Conservation (phyloP, 2,329 filamentous ascomycete genomes). For the Thermothelomyces thermophilus region DNA sequence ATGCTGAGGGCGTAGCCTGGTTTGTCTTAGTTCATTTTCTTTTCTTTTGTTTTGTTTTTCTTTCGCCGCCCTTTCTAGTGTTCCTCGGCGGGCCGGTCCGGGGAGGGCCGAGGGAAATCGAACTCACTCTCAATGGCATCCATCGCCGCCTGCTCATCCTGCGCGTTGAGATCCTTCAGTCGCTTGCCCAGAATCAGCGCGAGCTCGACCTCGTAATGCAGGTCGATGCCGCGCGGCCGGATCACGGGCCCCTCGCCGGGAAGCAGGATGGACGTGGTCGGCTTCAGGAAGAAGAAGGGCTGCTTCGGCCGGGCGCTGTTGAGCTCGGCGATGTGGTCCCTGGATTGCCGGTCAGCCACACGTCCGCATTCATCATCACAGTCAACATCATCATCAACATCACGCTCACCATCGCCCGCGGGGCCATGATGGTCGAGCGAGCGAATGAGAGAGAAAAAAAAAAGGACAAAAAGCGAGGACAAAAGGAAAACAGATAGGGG, state of each 20-base stretch:
- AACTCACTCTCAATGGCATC: conserved; percentile 70
- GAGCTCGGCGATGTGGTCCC: conserved; percentile 89
- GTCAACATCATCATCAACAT: too few relatives aligned
- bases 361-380: too few relatives aligned
- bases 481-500: not conserved
- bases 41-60: too few relatives aligned
- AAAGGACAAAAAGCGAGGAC: not conserved
- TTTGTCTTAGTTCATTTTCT: too few relatives aligned
- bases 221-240: conserved; percentile 70
- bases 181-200: conserved; percentile 81
- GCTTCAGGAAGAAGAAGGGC: conserved; percentile 99
- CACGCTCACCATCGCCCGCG: not conserved
- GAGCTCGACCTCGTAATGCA: conserved; percentile 95
- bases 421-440: not conserved
- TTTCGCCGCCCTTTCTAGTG: too few relatives aligned
- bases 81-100: too few relatives aligned
- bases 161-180: conserved; percentile 65
- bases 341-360: conserved; percentile 33
- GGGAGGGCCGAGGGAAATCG: too few relatives aligned
- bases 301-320: conserved; percentile 83
- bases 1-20: conserved; percentile 78
- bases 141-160: conserved; percentile 69
- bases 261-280: conserved; percentile 74
- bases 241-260: conserved; percentile 74
- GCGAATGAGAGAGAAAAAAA: not conserved